A percentile compares a stretch with the other conserved stretches of the same genome.
Conservation (phyloP, 495 filamentous ascomycete species). For the Stereocaulon alpinum region DNA sequence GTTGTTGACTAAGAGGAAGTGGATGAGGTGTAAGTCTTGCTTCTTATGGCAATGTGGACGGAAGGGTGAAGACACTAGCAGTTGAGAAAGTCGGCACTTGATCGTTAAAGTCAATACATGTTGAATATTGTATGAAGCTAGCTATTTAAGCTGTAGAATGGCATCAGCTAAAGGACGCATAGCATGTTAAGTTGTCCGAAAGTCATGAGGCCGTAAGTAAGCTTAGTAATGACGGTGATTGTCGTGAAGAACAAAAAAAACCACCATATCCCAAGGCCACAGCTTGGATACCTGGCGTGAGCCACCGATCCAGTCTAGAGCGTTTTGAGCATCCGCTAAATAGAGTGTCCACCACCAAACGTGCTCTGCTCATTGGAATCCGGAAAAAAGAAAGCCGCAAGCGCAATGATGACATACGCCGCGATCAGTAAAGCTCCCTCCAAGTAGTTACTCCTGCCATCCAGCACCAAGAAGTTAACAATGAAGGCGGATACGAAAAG, state of each 20-base stretch:
- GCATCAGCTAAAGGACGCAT: neutral
- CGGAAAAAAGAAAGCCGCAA: conserved; percentile 57
- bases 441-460: conserved; percentile 80
- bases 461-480: conserved; percentile 78
- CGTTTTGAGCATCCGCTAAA: conserved; percentile 51
- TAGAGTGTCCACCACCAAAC: conserved; percentile 22
- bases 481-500: conserved; percentile 80
- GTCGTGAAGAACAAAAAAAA: neutral
- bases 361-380: conserved; percentile 38
- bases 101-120: neutral
- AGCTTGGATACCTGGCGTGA: neutral
- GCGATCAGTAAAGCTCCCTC: conserved; percentile 75
- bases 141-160: neutral
- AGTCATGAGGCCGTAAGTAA: neutral
- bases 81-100: neutral
- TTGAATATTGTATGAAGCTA: neutral
- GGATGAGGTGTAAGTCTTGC: neutral
- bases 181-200: neutral
- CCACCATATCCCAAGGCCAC: neutral
- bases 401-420: conserved; percentile 70
- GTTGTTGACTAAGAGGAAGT: neutral
- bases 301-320: conserved; percentile 35
- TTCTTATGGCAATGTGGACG: too few species aligned
- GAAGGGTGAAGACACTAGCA: neutral
- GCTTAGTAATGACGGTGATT: neutral